Evolutionary conservation across 2,329 filamentous ascomycete species (phyloP).

Genomic region (Cryphonectria naterciae): DNA sequence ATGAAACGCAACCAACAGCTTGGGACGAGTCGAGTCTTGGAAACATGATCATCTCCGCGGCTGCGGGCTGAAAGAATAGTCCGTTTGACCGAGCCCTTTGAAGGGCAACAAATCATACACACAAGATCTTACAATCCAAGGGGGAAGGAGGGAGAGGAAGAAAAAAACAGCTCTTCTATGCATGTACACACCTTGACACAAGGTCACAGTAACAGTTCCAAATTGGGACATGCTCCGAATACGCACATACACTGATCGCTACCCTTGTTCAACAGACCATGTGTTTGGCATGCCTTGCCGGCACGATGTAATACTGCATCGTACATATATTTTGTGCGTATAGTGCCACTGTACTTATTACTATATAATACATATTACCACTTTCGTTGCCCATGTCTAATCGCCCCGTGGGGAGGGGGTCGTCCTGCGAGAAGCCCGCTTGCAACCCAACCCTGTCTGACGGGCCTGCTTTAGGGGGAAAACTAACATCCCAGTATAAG

Average conservation of each 20-base stretch:
- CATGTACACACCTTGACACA: not conserved
- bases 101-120: not conserved
- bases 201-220: not conserved
- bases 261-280: not conserved
- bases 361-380: not conserved
- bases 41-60: not conserved
- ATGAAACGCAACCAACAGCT: not conserved
- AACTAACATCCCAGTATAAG: not conserved
- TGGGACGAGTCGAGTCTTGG: not conserved
- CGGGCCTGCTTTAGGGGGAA: not conserved
- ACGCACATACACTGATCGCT: not conserved
- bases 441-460: not conserved
- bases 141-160: too few species aligned
- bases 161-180: not conserved
- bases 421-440: not conserved
- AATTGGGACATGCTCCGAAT: not conserved
- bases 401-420: not conserved
- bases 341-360: not conserved
- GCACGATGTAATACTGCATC: not conserved
- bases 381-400: not conserved
- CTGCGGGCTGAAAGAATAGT: not conserved
- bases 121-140: not conserved
- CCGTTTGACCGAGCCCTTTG: not conserved
- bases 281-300: not conserved
- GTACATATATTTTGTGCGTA: too few species aligned